Evolutionary conservation across 371 early-diverging fungal species (phyloP), one percentile per base, ranked within the genome.

Genomic region (Mortierella sp.): DNA sequence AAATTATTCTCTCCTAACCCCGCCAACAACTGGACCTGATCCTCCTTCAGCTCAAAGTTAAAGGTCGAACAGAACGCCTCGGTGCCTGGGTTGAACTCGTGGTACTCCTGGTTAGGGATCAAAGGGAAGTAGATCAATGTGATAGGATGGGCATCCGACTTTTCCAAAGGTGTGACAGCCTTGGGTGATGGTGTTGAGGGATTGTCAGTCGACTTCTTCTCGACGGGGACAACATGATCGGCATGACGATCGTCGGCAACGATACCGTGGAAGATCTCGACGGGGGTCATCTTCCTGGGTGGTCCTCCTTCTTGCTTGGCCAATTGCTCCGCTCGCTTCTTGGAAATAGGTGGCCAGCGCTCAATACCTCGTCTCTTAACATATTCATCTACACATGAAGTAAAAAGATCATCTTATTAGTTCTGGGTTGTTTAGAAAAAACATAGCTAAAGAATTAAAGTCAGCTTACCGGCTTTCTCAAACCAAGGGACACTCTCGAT

Each of bases 401-500:
- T 55, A n/a, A 16, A n/a, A 32, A 29, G 35, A 16, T 7, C 16
- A 32, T 24, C 29, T 29, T 32, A 35, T 70, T 71, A 71, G 77
- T 35, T 24, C 11, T 55, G 16, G 0, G n/a, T 35, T 32, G 0
- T 18, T 41, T 41, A 41, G 41, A 41, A 41, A 41, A 6, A 41
- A 41, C 6, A 41, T 41, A 41, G 41, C 7, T 7, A 41, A 24
- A 4, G 21, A 44, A 27, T 5, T 27, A 27, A 3, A 2, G 29
- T 79, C 76, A 32, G 80, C 76, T 71, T 75, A 83, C 90, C 91
- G 16, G 94, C 93, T 41, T 93, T 91, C 70, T 91, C 92, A 81
- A 95, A 93, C 89, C 93, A 92, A 7, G 93, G 91, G 24, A 91
- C 91, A 21, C 89, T 88, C 63, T 94, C 94, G 51, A 95, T 94